Conservation (phyloP, 2,329 filamentous ascomycete genomes). For the Leptographium radiaticola region DNA sequence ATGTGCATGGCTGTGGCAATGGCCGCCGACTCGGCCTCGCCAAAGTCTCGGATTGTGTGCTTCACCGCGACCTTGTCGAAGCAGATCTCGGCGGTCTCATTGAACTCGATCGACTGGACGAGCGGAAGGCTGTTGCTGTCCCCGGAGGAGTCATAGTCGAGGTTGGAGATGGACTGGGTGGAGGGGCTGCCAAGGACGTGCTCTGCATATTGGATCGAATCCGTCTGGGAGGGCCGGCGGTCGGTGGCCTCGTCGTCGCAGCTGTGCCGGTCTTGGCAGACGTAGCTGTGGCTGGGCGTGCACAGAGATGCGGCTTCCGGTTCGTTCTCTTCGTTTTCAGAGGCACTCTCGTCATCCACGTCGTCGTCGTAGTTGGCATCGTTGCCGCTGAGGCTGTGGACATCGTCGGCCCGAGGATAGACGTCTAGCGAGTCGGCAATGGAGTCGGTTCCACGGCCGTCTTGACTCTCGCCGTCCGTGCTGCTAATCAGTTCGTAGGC, state of each 20-base stretch:
- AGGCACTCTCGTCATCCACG: conserved; percentile 13
- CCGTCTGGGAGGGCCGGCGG: conserved; percentile 17
- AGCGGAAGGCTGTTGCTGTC: conserved; percentile 10
- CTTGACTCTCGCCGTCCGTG: conserved; percentile 40
- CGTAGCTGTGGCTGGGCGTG: conserved; percentile 7
- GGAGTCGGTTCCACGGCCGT: conserved; percentile 33
- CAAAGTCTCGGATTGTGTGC: conserved; percentile 31
- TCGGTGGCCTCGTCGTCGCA: conserved; percentile 27
- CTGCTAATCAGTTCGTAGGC: conserved; percentile 42
- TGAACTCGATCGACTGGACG: conserved; percentile 29
- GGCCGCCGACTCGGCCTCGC: conserved; percentile 24
- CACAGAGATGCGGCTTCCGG: conserved; percentile 11
- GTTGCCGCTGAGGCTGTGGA: conserved; percentile 17
- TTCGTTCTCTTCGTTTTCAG: conserved; percentile 24
- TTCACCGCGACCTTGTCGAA: conserved; percentile 30
- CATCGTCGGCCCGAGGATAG: conserved; percentile 15
- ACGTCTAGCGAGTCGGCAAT: conserved; percentile 12
- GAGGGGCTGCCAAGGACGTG: conserved; percentile 32
- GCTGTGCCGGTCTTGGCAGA: conserved; percentile 19
- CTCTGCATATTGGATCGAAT: conserved; percentile 36
- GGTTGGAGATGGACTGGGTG: conserved; percentile 13
- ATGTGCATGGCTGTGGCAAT: conserved; percentile 21
- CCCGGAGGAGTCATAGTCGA: conserved; percentile 13
- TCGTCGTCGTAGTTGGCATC: conserved; percentile 33
- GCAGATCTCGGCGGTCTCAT: conserved; percentile 22